Conservation (phyloP, 2,329 filamentous ascomycete genomes). For the Diaporthe vaccinii region DNA sequence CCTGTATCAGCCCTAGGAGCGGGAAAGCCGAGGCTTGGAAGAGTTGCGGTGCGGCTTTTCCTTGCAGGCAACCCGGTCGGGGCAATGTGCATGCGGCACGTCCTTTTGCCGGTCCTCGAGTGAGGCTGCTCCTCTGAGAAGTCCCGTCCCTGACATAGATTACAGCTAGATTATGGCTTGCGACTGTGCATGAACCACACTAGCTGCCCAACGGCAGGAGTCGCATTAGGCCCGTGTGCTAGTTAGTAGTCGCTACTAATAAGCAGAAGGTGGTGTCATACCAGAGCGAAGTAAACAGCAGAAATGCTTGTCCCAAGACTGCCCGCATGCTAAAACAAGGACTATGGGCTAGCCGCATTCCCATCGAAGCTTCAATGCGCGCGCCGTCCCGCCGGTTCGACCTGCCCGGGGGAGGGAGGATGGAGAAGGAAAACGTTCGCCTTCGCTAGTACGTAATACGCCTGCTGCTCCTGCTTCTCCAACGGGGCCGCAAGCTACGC, state of each 20-base stretch:
- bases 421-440: constrained; percentile 6
- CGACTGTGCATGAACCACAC: constrained; percentile 28
- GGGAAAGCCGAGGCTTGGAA: constrained; percentile 21
- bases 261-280: background rate
- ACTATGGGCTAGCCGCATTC: constrained; percentile 14
- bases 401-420: background rate
- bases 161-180: background rate
- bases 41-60: background rate
- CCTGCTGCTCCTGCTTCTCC: background rate
- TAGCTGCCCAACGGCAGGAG: constrained; percentile 26
- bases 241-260: background rate
- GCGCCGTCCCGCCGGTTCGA: constrained; percentile 30
- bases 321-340: constrained; percentile 14
- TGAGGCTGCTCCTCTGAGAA: background rate
- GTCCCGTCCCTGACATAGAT: background rate
- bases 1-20: constrained; percentile 31
- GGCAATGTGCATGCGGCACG: background rate
- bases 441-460: constrained; percentile 7
- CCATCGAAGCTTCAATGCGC: constrained; percentile 29
- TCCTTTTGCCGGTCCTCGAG: background rate
- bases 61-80: constrained; percentile 6
- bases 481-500: constrained; percentile 7
- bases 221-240: background rate
- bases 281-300: background rate
- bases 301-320: background rate